These are phyloP conservation scores for Microbotryum scabiosae DNA, from an alignment of 1,284 basidiomycete genomes.

Conservation along the genomic window DNA sequence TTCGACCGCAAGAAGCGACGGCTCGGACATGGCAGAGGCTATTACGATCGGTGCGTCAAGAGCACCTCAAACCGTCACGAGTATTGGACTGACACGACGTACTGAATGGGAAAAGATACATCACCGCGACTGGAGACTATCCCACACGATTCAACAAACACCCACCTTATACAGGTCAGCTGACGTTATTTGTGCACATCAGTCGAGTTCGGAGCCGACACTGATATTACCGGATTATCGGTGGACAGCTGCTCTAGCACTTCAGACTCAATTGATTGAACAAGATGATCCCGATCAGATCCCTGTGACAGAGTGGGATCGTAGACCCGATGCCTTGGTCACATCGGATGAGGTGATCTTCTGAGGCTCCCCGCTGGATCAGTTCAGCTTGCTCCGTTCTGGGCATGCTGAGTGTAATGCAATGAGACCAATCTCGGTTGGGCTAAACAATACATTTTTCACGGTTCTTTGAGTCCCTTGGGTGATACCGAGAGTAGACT, in stretches of 20 bases:
- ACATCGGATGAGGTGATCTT: not conserved
- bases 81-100: slow-evolving; percentile 23
- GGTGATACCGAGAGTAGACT: too few species aligned
- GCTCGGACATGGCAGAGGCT: slow-evolving; percentile 42
- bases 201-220: not conserved
- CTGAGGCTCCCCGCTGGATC: too few species aligned
- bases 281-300: slow-evolving; percentile 9
- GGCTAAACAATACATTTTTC: too few species aligned
- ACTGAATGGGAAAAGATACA: not conserved
- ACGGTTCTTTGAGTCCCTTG: too few species aligned
- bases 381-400: too few species aligned
- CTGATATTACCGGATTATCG: not conserved
- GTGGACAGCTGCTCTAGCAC: not conserved
- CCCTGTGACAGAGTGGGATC: not conserved
- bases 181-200: not conserved
- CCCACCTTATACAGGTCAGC: not conserved
- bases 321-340: not conserved
- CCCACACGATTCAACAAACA: not conserved
- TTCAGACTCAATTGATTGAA: slow-evolving; percentile 10
- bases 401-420: too few species aligned
- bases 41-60: slow-evolving; percentile 39
- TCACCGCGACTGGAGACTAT: not conserved
- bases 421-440: too few species aligned
- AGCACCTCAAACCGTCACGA: slow-evolving; percentile 10
- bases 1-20: slow-evolving; percentile 39